Percentiles rank a stretch among this genome's conserved stretches.
These are phyloP conservation scores for Plectosphaerella sp. DNA, from an alignment of 2,329 filamentous ascomycete genomes.

Conservation along the genomic window DNA sequence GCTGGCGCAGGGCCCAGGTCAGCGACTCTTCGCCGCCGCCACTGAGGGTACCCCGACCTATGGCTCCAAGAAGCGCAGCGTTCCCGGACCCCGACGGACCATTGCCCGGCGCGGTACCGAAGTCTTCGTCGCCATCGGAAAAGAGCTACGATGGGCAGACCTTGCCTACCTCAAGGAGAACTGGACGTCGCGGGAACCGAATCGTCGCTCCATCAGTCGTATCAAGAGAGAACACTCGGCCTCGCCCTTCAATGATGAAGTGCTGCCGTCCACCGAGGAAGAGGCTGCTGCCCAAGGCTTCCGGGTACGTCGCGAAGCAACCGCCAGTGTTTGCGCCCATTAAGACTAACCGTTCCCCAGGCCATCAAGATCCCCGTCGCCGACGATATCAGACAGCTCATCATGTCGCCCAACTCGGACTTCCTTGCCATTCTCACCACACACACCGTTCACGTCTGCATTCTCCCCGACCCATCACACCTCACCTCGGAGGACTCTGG, in stretches of 20 bases:
- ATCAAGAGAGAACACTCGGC: conserved; percentile 46
- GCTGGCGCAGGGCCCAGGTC: conserved; percentile 76
- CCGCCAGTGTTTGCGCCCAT: no score
- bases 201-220: conserved; percentile 25
- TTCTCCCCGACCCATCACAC: conserved; percentile 77
- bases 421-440: conserved; percentile 82
- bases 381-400: conserved; percentile 78
- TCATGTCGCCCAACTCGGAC: conserved; percentile 76
- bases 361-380: conserved; percentile 73
- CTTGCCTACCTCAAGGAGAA: conserved; percentile 71
- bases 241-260: conserved; percentile 28
- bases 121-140: conserved; percentile 82
- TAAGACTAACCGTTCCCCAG: conserved; percentile 33
- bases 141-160: conserved; percentile 89
- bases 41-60: conserved; percentile 33
- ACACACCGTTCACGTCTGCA: conserved; percentile 81
- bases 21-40: conserved; percentile 65
- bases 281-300: conserved; percentile 34
- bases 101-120: conserved; percentile 82
- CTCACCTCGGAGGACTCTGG: conserved; percentile 64
- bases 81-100: conserved; percentile 53
- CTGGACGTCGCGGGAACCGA: conserved; percentile 25
- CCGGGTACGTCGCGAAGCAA: conserved; percentile 32
- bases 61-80: conserved; percentile 35
- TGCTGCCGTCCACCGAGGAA: conserved; percentile 18